Evolutionary conservation across 2,329 filamentous ascomycete species (phyloP), one percentile per base, ranked within the genome.

Genomic region (Hirsutella minnesotensis): DNA sequence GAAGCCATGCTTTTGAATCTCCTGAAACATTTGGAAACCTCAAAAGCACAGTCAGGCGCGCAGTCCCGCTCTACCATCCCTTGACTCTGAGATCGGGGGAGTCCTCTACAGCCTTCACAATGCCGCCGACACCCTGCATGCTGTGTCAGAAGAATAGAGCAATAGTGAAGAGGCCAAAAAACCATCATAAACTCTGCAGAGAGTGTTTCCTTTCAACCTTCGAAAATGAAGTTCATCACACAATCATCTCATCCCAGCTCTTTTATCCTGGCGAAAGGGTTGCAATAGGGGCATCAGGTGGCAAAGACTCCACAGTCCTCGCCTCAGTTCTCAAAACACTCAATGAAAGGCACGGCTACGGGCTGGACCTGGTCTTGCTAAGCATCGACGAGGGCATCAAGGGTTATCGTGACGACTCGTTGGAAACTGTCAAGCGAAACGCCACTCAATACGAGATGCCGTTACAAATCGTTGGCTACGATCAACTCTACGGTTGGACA

Each of bases 351-450:
- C 79, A 95, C 59, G 70, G 81, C 50, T 96, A 96, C 60, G 86
- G 83, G 1, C 68, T 98, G 5, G 79, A 96, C 36, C 73, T 98
- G 3, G 76, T 94, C 0, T 71, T 98, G 1, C 72, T 98, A 35
- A 94, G 86, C 47, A 90, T 98, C 54, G 92, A 98, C 52, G 94
- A 98, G 63, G 92, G 92, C 7, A 98, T 98, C 67, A 92, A 86
- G 54, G 92, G 92, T 7, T 98, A 98, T 57, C 77, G 94, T 47
- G 94, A 98, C 58, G 92, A 98, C 63, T 94, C 86, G 39, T 69
- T 98, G 16, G 89, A 96, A 64, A 96, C 92, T 0, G 92, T 98
- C 38, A 95, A 95, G 72, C 74, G 90, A 46, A 96, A 98, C 62
- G 86, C 89, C 0, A 62, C 76, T 12, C 88, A 96, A 62, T 95